A percentile compares a stretch with the other conserved stretches of the same genome.
These are phyloP conservation scores for Heliamphora pulchella DNA, from an alignment of 179 eudicot species.

Conservation along the genomic window DNA sequence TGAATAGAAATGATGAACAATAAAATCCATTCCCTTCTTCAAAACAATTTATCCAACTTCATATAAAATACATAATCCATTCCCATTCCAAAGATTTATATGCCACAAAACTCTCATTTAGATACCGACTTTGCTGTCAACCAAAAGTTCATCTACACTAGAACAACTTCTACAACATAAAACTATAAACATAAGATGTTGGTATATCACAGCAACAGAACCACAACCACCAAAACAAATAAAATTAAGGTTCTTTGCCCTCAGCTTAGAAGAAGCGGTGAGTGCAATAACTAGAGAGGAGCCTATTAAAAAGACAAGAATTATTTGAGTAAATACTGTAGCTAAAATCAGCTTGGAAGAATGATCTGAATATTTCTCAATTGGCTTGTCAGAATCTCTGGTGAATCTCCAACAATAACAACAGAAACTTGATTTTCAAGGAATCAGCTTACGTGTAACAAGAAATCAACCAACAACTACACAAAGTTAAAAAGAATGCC, in stretches of 20 bases:
- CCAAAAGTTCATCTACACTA: neutral
- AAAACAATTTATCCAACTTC: neutral
- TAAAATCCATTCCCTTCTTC: neutral
- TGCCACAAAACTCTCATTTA: neutral
- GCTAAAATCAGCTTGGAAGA: neutral
- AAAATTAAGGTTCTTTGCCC: neutral
- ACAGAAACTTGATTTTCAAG: neutral
- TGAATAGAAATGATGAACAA: neutral
- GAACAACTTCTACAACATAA: neutral
- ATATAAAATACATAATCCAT: neutral
- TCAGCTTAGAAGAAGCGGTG: neutral
- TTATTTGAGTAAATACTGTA: neutral
- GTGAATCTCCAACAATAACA: neutral
- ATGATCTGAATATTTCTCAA: neutral
- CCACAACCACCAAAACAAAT: neutral
- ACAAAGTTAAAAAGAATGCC: neutral
- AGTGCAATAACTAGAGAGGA: neutral
- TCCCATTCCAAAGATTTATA: neutral
- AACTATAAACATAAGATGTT: neutral
- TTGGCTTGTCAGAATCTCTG: conserved; percentile 4
- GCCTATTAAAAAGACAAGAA: neutral
- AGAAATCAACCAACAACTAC: neutral
- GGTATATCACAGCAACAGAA: neutral
- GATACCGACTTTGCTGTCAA: neutral
- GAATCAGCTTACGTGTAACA: neutral